These are phyloP conservation scores for Chrysochromulina parva DNA, from an alignment of 78 protist species.

Conservation along the genomic window DNA sequence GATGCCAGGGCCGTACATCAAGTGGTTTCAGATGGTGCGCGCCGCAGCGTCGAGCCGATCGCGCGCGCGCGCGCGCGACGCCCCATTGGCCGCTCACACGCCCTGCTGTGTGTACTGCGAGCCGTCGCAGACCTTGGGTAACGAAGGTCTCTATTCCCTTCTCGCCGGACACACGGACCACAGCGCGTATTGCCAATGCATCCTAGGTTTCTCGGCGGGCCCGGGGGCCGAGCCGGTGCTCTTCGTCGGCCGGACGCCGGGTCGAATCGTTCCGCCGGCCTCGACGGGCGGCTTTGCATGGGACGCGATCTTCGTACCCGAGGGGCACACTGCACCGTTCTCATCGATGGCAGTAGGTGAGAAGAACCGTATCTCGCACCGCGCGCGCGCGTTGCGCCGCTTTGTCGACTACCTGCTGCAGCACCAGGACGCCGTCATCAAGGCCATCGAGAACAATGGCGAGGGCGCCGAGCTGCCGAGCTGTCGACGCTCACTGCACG, in stretches of 20 bases:
- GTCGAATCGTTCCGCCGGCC: neutral
- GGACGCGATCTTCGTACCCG: neutral
- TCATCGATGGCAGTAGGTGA: neutral
- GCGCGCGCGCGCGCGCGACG: no score
- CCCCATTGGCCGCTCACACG: no score
- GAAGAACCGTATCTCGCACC: neutral
- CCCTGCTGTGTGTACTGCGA: no score
- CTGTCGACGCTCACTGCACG: no score
- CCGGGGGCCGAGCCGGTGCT: neutral
- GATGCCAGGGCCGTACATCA: slow-evolving; percentile 6
- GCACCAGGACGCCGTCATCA: neutral
- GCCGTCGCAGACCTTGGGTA: neutral
- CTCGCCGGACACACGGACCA: neutral
- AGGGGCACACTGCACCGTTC: neutral
- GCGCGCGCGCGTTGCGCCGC: neutral
- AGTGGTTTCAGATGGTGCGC: neutral
- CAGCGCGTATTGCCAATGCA: neutral
- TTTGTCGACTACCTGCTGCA: no score
- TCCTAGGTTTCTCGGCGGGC: neutral
- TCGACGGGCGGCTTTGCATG: neutral
- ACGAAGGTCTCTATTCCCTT: neutral
- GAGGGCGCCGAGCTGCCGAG: no score
- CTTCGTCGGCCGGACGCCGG: neutral
- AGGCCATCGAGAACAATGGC: neutral
- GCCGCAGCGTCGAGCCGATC: neutral